Evolutionary conservation across 768 basidiomycete genomes (phyloP).

Genomic region (Macrocybe gigantea): DNA sequence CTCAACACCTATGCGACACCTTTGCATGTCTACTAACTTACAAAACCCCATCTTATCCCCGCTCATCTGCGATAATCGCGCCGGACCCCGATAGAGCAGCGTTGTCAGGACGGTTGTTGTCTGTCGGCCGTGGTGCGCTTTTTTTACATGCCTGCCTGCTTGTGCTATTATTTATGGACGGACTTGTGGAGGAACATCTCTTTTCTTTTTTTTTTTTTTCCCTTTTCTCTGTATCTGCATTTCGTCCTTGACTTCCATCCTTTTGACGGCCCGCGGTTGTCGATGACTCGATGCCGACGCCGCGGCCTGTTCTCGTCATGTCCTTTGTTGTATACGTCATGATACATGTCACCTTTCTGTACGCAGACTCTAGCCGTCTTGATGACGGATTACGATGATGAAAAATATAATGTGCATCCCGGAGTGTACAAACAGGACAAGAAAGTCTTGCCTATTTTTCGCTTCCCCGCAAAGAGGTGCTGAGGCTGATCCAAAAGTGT

Average conservation of each 20-base stretch:
- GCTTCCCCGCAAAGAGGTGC: constrained; percentile 81
- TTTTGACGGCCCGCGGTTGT: constrained; percentile 1
- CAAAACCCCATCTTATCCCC: not conserved
- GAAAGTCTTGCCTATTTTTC: constrained; percentile 74
- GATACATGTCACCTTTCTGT: not conserved
- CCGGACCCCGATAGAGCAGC: not conserved
- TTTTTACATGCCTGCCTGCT: not conserved
- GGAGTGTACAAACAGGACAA: not conserved
- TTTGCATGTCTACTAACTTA: not conserved
- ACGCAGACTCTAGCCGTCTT: too few species aligned
- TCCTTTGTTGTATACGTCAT: constrained; percentile 3
- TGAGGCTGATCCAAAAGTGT: constrained; percentile 75
- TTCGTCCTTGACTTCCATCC: not conserved
- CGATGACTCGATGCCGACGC: not conserved
- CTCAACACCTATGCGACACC: constrained; percentile 6
- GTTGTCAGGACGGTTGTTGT: constrained; percentile 1
- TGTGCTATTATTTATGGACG: not conserved
- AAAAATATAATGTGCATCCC: too few species aligned
- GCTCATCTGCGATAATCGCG: not conserved
- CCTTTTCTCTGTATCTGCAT: not conserved
- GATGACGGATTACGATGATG: too few species aligned
- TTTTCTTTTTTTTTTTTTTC: constrained; percentile 1
- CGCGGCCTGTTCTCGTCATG: constrained; percentile 15
- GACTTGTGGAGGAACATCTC: not conserved
- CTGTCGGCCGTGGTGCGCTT: not conserved